Evolutionary conservation across 148 eudicot genomes (phyloP).

Genomic region (Euryodendron excelsum): DNA sequence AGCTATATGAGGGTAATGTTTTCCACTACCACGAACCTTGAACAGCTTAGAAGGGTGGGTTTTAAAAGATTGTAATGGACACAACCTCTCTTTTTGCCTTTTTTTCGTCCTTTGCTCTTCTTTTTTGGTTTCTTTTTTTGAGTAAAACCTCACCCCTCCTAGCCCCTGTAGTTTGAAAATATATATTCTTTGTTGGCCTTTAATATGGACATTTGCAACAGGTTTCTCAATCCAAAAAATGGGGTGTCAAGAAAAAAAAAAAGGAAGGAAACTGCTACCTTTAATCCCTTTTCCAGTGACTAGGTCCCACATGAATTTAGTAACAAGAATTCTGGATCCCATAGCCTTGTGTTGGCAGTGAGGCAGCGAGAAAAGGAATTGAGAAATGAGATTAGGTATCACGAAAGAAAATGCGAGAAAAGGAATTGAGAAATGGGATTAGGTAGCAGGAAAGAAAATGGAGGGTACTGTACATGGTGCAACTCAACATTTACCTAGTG

Average conservation of each 20-base stretch:
- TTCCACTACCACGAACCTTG: neutral
- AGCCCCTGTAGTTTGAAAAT: neutral
- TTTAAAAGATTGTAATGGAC: neutral
- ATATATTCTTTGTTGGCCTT: neutral
- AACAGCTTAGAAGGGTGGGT: neutral
- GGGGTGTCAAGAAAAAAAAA: constrained; percentile 6
- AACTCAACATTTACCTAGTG: neutral
- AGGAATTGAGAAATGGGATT: no score
- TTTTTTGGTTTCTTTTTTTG: neutral
- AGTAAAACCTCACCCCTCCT: neutral
- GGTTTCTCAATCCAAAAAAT: constrained; percentile 5
- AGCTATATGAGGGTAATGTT: neutral
- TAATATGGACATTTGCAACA: neutral
- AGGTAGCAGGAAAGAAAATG: no score
- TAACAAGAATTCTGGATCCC: no score
- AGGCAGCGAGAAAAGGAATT: no score
- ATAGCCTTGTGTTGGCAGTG: no score
- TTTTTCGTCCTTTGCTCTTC: neutral
- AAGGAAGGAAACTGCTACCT: no score
- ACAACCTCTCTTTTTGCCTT: neutral
- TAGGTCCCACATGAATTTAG: no score
- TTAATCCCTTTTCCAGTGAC: no score
- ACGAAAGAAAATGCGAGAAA: no score
- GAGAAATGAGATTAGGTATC: no score
- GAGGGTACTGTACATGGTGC: neutral